Conservation (phyloP, 805 yeast genomes). For the Yarrowia sp. region DNA sequence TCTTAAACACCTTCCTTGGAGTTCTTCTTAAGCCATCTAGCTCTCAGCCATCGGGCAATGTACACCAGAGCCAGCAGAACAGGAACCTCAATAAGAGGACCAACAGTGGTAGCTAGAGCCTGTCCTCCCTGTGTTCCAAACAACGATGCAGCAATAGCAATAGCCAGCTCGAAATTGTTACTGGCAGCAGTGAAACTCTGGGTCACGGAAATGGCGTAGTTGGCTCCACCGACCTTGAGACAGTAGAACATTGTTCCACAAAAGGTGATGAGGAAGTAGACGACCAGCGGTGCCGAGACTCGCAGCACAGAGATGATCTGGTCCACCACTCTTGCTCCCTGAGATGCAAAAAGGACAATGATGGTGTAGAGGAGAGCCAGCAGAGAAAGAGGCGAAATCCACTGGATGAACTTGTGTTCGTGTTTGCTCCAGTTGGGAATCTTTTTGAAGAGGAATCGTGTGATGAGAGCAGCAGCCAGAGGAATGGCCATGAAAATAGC, state of each 20-base stretch:
- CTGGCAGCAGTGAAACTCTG: constrained; percentile 58
- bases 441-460: constrained; percentile 42
- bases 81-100: constrained; percentile 59
- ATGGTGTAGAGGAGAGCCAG: constrained; percentile 53
- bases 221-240: constrained; percentile 28
- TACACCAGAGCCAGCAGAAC: constrained; percentile 39
- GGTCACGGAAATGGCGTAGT: constrained; percentile 44
- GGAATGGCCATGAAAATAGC: constrained; percentile 56
- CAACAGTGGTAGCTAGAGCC: constrained; percentile 58
- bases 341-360: constrained; percentile 49
- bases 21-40: constrained; percentile 7
- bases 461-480: constrained; percentile 44
- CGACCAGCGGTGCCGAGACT: constrained; percentile 49
- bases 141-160: constrained; percentile 52
- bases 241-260: constrained; percentile 43
- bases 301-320: constrained; percentile 50
- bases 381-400: constrained; percentile 49
- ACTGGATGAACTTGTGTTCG: constrained; percentile 41
- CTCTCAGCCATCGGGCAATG: constrained; percentile 24
- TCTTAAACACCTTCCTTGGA: neutral
- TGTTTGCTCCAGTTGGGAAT: constrained; percentile 31
- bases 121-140: constrained; percentile 53
- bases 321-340: constrained; percentile 48
- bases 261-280: constrained; percentile 50
- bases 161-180: constrained; percentile 55